Conservation (phyloP, 805 yeast species). For the Zygosaccharomyces gambellarensis region DNA sequence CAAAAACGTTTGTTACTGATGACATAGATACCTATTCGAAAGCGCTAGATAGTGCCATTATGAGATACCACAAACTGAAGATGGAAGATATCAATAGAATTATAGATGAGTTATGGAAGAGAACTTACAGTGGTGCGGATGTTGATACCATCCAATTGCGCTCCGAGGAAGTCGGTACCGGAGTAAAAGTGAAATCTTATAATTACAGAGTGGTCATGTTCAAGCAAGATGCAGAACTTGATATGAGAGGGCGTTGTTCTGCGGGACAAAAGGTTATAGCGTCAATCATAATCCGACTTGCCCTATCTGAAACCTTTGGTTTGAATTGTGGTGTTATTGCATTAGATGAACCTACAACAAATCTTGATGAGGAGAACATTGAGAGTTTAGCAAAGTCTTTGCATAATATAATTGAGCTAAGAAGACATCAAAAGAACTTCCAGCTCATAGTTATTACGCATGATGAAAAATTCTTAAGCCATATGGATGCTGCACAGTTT, state of each 20-base stretch:
- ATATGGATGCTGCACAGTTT: conserved; percentile 79
- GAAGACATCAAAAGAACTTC: conserved; percentile 79
- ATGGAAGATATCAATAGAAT: conserved; percentile 90
- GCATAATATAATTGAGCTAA: conserved; percentile 63
- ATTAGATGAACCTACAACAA: conserved; percentile 96
- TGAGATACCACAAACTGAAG: conserved; percentile 84
- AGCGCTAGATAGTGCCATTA: conserved; percentile 87
- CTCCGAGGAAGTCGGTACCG: conserved; percentile 56
- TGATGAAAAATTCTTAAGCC: conserved; percentile 82
- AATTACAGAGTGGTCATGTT: conserved; percentile 94
- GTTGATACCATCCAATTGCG: conserved; percentile 84
- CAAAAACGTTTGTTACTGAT: conserved; percentile 67
- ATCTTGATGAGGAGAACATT: conserved; percentile 82
- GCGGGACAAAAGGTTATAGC: conserved; percentile 97
- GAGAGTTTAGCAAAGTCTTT: conserved; percentile 82
- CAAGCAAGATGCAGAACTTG: conserved; percentile 85
- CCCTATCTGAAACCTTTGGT: conserved; percentile 94
- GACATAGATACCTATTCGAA: conserved; percentile 78
- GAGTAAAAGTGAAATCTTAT: conserved; percentile 57
- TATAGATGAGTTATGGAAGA: conserved; percentile 88
- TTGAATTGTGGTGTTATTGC: conserved; percentile 93
- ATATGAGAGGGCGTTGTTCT: conserved; percentile 97
- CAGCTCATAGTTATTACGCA: conserved; percentile 95
- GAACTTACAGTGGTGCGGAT: conserved; percentile 91
- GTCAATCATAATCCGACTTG: conserved; percentile 82